Evolutionary conservation across 2,329 filamentous ascomycete species (phyloP).

Genomic region (Fusarium sambucinum): DNA sequence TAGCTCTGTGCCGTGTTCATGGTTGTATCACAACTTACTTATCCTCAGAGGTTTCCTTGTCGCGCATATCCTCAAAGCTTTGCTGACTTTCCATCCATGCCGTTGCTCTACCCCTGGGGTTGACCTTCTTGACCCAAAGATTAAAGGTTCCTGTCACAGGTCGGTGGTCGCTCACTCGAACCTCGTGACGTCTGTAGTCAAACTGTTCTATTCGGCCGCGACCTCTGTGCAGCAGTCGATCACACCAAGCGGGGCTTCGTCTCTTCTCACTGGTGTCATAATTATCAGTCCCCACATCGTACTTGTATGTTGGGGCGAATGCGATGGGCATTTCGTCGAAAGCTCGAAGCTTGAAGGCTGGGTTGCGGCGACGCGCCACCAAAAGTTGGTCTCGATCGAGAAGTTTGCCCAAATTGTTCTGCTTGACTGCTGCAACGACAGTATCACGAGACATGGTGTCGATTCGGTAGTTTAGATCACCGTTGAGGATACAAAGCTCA

Average conservation of each 20-base stretch:
- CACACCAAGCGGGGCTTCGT: conserved; percentile 95
- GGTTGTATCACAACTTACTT: conserved; percentile 70
- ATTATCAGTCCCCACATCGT: conserved; percentile 92
- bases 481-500: conserved; percentile 96
- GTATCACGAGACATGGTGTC: conserved; percentile 96
- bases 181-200: conserved; percentile 90
- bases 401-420: conserved; percentile 84
- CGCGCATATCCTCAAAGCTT: conserved; percentile 78
- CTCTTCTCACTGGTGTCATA: conserved; percentile 97
- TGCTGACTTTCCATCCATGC: conserved; percentile 81
- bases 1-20: conserved; percentile 27
- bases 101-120: conserved; percentile 71
- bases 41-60: conserved; percentile 75
- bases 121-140: conserved; percentile 85
- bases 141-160: conserved; percentile 89
- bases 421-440: conserved; percentile 85
- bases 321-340: conserved; percentile 93
- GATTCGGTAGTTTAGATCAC: conserved; percentile 97
- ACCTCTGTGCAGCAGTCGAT: conserved; percentile 88
- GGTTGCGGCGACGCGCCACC: conserved; percentile 88
- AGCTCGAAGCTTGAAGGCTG: conserved; percentile 86
- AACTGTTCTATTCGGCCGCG: conserved; percentile 85
- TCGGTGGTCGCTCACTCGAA: conserved; percentile 90
- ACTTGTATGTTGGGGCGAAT: conserved; percentile 98
- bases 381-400: conserved; percentile 94